Conservation (phyloP, 108 stramenopile genomes). For the Seminavis robusta region DNA sequence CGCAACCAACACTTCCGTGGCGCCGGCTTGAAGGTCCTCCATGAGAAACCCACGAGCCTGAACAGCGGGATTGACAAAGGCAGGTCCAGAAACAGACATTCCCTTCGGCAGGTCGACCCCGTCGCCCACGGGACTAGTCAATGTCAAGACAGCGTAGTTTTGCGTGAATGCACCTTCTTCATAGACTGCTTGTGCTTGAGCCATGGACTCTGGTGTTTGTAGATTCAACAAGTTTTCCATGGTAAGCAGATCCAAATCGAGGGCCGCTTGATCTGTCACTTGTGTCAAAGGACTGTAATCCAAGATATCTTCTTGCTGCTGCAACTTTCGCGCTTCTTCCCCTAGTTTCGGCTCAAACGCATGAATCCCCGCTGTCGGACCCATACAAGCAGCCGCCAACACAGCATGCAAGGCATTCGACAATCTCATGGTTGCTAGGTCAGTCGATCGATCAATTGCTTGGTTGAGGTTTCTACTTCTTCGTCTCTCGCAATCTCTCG, state of each 20-base stretch:
- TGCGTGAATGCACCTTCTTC: constrained; percentile 61
- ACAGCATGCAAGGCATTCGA: too few relatives aligned
- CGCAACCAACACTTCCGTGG: constrained; percentile 34
- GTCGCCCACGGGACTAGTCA: constrained; percentile 27
- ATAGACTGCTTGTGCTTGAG: constrained; percentile 58
- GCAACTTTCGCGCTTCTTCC: constrained; percentile 14
- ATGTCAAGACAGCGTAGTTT: constrained; percentile 47
- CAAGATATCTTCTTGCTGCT: too few relatives aligned
- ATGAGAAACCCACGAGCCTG: constrained; percentile 36
- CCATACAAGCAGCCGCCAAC: too few relatives aligned
- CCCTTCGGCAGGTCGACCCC: constrained; percentile 24
- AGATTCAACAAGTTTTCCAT: too few relatives aligned
- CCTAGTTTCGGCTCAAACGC: too few relatives aligned
- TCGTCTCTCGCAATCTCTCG: too few relatives aligned
- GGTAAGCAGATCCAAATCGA: too few relatives aligned
- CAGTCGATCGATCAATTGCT: too few relatives aligned
- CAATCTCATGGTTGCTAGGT: too few relatives aligned
- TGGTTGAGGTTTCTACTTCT: too few relatives aligned
- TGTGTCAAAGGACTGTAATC: background rate
- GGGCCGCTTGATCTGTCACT: constrained; percentile 3
- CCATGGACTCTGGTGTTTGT: too few relatives aligned
- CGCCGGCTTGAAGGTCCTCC: constrained; percentile 24
- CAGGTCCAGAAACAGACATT: constrained; percentile 30
- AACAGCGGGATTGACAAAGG: constrained; percentile 26
- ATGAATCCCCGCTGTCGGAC: too few relatives aligned